Evolutionary conservation across 225 moss, liverwort and hornwort genomes (phyloP).

Genomic region (Bryoerythrophyllum caledonicum): DNA sequence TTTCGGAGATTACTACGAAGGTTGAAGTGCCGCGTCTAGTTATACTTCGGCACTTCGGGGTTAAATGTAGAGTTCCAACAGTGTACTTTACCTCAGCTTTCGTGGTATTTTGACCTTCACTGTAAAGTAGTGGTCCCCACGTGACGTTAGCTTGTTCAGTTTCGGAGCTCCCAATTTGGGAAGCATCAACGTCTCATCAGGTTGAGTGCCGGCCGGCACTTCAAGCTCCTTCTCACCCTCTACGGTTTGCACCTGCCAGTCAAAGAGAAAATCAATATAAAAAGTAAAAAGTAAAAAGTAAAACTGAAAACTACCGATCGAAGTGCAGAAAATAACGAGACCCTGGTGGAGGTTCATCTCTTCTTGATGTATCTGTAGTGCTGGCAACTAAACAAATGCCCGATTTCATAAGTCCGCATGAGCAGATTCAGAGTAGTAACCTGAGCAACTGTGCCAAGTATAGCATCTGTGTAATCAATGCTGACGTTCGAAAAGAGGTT

Average conservation of each 20-base stretch:
- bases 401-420: not conserved
- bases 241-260: conserved; percentile 82
- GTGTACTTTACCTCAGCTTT: conserved; percentile 61
- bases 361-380: not conserved
- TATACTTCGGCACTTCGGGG: too few relatives aligned
- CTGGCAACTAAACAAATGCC: not conserved
- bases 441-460: conserved; percentile 88
- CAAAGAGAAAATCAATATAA: conserved; percentile 9
- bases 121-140: conserved; percentile 96
- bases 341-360: not conserved
- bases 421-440: conserved; percentile 34
- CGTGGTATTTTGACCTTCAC: conserved; percentile 94
- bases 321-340: not conserved
- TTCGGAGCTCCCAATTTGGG: conserved; percentile 93
- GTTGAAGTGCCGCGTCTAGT: too few relatives aligned
- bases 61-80: not conserved
- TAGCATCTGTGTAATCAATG: conserved; percentile 82
- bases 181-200: conserved; percentile 85
- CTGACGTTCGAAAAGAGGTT: conserved; percentile 81
- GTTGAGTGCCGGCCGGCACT: conserved; percentile 95
- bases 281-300: not conserved
- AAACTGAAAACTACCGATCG: not conserved
- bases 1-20: too few relatives aligned
- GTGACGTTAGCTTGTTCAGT: conserved; percentile 83
- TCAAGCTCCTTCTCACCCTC: conserved; percentile 80